A percentile compares a stretch with the other conserved stretches of the same genome.
Conservation (phyloP, 805 yeast genomes). For the Cyberlindnera mrakii region DNA sequence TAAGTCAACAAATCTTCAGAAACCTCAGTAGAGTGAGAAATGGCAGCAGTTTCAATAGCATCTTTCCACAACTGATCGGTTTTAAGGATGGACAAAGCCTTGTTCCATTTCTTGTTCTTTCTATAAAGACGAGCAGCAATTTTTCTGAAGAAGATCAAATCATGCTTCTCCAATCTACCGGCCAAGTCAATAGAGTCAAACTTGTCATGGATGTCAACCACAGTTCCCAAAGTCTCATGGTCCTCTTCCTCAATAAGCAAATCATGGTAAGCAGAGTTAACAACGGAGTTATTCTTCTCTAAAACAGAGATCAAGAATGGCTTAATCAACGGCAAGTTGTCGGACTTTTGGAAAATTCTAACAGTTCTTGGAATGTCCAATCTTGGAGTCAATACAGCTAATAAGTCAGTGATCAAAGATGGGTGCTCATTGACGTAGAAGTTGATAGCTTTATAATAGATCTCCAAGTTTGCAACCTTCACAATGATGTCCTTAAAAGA, state of each 20-base stretch:
- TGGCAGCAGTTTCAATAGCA: slow-evolving; percentile 86
- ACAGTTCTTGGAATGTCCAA: slow-evolving; percentile 93
- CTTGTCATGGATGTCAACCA: slow-evolving; percentile 85
- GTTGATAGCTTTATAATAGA: slow-evolving; percentile 94
- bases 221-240: slow-evolving; percentile 78
- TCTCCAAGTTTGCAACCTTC: slow-evolving; percentile 93
- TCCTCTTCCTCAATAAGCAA: slow-evolving; percentile 95
- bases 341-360: slow-evolving; percentile 88
- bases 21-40: slow-evolving; percentile 70
- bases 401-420: slow-evolving; percentile 77
- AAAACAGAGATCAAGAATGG: slow-evolving; percentile 90
- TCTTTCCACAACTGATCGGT: slow-evolving; percentile 92
- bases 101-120: slow-evolving; percentile 89
- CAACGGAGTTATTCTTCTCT: slow-evolving; percentile 83
- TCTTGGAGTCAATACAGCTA: slow-evolving; percentile 80
- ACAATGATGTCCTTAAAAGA: slow-evolving; percentile 93
- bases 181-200: slow-evolving; percentile 92
- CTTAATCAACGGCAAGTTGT: slow-evolving; percentile 92
- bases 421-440: slow-evolving; percentile 93
- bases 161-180: slow-evolving; percentile 86
- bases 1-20: slow-evolving; percentile 85
- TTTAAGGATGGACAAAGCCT: slow-evolving; percentile 83
- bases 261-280: slow-evolving; percentile 93
- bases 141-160: slow-evolving; percentile 87
- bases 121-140: slow-evolving; percentile 92